These are phyloP conservation scores for Leccinum fuscescens DNA, from an alignment of 1,284 basidiomycete genomes.

Conservation along the genomic window DNA sequence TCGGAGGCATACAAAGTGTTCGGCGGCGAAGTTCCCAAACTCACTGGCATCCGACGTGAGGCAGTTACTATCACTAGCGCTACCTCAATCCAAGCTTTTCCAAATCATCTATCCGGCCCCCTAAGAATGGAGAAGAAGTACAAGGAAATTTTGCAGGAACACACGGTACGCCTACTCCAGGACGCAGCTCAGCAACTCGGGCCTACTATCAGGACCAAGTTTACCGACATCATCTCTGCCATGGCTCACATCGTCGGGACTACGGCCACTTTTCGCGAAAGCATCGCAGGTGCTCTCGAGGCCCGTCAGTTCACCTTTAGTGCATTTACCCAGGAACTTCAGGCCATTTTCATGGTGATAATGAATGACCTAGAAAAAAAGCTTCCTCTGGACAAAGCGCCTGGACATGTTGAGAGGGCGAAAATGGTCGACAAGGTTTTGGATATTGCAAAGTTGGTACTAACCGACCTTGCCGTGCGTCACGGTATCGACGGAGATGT, in stretches of 20 bases:
- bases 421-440: conserved; percentile 10
- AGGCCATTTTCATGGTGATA: background rate
- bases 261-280: conserved; percentile 13
- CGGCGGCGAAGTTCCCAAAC: no score
- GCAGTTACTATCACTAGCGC: no score
- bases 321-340: conserved; percentile 2
- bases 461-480: background rate
- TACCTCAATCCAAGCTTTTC: background rate
- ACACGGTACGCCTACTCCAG: conserved; percentile 6
- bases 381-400: background rate
- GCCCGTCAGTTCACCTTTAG: conserved; percentile 1
- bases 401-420: background rate
- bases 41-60: no score
- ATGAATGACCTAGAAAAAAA: background rate
- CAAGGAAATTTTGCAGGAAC: background rate
- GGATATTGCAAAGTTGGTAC: background rate
- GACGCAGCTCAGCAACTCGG: background rate
- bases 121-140: background rate
- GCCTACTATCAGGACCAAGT: background rate
- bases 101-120: no score
- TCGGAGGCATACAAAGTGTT: no score
- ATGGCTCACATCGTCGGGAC: conserved; percentile 11
- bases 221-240: conserved; percentile 4
- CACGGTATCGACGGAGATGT: conserved; percentile 2
- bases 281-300: background rate